These are phyloP conservation scores for Oryza meyeriana DNA, from an alignment of 176 grass and related monocot species.

Conservation along the genomic window DNA sequence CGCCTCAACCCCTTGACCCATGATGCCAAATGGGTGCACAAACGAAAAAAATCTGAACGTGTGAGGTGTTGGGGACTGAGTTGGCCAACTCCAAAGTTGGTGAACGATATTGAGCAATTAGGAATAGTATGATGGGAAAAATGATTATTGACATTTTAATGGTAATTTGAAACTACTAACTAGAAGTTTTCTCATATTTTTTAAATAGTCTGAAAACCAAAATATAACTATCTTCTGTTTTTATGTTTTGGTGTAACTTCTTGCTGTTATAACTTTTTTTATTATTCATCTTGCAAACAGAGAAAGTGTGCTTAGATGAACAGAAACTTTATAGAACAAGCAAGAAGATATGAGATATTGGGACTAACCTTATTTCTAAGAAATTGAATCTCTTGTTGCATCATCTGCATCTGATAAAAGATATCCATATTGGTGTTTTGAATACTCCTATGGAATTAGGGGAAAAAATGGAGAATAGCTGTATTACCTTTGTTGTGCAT, in stretches of 20 bases:
- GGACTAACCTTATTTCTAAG: conserved; percentile 55
- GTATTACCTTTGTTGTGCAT: conserved; percentile 40
- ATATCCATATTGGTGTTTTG: background rate
- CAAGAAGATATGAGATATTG: background rate
- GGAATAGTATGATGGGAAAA: background rate
- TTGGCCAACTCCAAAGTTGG: background rate
- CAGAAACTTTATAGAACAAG: background rate
- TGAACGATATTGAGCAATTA: background rate
- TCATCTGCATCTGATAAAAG: conserved; percentile 50
- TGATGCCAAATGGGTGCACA: background rate
- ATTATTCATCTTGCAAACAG: background rate
- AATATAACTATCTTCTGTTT: background rate
- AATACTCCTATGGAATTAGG: background rate
- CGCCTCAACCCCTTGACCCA: background rate
- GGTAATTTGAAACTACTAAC: background rate
- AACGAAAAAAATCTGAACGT: background rate
- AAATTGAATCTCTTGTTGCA: conserved; percentile 58
- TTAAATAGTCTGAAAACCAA: background rate
- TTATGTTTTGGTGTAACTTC: background rate
- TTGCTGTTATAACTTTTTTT: background rate
- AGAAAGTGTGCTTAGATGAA: conserved; percentile 7
- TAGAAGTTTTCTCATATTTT: background rate
- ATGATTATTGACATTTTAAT: background rate
- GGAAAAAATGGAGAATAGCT: background rate
- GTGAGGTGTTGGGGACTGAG: background rate